Base-by-base conservation (phyloP, 352 stramenopile species). In the Thalassiosira mediterranea region DNA sequence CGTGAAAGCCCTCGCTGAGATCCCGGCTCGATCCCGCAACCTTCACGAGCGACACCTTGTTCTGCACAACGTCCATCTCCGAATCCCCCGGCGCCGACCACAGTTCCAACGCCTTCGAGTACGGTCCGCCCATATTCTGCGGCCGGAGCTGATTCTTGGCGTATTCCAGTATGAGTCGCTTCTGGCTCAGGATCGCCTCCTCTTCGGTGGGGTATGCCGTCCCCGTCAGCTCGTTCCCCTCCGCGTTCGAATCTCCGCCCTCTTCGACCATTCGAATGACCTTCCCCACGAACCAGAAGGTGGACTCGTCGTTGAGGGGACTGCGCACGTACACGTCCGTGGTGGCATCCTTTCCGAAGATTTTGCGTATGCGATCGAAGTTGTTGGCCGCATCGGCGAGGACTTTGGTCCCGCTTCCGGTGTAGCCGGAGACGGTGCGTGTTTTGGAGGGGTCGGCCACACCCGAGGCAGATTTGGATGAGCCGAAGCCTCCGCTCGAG, bases 91-190 rank as follows among this genome's bases (percentile, higher is more conserved):
- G 85, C 49, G 85, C 85, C 28, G 81, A 70, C 85, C 85, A 91
- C 5, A 91, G 28, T 64, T 91, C 82, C 49, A 90, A 75, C 15
- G 38, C 42, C 1, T 21, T 34, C 2, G 76, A 74, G 62, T 83
- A 90, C 31, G 79, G 74, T 0, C 79, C 79, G 26, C 67, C 82
- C 44, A 91, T 66, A 64, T 91, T 89, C 53, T 88, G 82, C 31
- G 85, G 85, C 51, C 85, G 70, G 10, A 91, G 60, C 67, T 91
- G 59, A 40, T 69, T 66, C 44, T 90, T 90, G 17, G 81, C 51
- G 57, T 91, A 91, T 74, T 91, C 85, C 5, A 91, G 67, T 65
- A 91, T 91, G 13, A 91, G 61, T 29, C 85, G 75, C 57, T 91
- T 91, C 83, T 91, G 85, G 23, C 60, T 65, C 23, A 91, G n/a